Evolutionary conservation across 108 stramenopile species (phyloP), one percentile per base, ranked within the genome.

Genomic region (Parietichytrium sp.): DNA sequence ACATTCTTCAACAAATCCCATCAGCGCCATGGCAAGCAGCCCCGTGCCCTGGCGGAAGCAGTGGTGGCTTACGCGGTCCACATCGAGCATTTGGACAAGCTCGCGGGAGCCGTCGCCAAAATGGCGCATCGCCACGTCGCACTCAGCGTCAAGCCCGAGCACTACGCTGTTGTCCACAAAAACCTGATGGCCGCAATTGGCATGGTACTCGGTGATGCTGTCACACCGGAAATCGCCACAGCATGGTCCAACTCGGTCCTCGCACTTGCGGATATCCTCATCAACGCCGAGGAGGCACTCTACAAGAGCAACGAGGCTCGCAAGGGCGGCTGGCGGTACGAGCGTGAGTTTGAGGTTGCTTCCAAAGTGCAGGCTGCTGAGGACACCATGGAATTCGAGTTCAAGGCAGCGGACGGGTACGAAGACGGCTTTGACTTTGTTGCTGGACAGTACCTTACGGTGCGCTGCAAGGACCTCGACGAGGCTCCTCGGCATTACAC

Each of bases 151-250:
- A 18, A 52, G 29, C 84, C 84, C 16, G 84, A 84, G 45, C 84
- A 84, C 80, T 84, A 84, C 50, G 79, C n/a, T 3, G 81, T 84
- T 27, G 84, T 84, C 4, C 54, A 61, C 4, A 79, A 84, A 23
- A 61, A 61, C 48, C 52, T 84, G 4, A 48, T 84, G 55, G 77
- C 51, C 33, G 80, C 80, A 55, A 82, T 84, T 54, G 81, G 26
- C 47, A 33, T 81, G 52, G 84, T 84, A 16, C 54, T 84, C n/a
- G 81, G 81, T 7, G 47, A 55, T 0, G 84, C 50, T 27, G 80
- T 81, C 36, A 84, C 80, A 4, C 54, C 30, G 12, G 84, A 81
- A 18, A 55, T 84, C 16, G 54, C 25, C 48, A 7, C 20, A 18
- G 84, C 80, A 3, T 84, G 84, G 84, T 27, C 36, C 30, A 54